phyloP scores from a whole-genome alignment of 164 flowering plant genomes.

The Pachysandra terminalis region DNA sequence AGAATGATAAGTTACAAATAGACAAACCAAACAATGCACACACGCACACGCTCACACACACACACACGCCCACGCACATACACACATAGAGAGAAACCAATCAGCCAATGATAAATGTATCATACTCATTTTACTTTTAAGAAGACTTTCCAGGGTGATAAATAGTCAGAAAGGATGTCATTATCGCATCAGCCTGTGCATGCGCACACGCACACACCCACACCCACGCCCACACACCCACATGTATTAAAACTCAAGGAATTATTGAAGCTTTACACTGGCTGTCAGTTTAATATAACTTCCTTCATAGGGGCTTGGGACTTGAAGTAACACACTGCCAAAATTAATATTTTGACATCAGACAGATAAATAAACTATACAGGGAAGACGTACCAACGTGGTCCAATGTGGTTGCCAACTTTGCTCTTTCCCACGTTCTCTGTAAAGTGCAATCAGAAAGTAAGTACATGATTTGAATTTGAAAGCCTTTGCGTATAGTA shows the following conservation, averaged over 20 bases:
- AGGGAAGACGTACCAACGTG: slow-evolving; percentile 49
- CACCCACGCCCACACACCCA: no score
- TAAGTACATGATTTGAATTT: slow-evolving; percentile 3
- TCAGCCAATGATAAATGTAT: neutral
- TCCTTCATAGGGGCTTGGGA: no score
- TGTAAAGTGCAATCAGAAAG: slow-evolving; percentile 27
- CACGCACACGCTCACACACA: no score
- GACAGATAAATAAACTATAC: no score
- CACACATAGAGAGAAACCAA: slow-evolving; percentile 2
- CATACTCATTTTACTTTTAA: neutral
- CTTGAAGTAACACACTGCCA: no score
- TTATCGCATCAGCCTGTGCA: no score
- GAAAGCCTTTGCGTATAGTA: neutral
- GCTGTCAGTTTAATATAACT: no score
- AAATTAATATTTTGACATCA: no score
- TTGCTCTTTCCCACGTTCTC: slow-evolving; percentile 98
- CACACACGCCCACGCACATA: no score
- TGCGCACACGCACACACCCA: no score
- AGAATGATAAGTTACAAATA: neutral
- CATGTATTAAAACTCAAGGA: no score
- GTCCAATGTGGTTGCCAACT: slow-evolving; percentile 70
- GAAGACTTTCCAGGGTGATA: neutral
- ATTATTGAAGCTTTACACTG: no score
- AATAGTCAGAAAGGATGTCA: neutral
- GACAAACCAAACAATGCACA: slow-evolving; percentile 4